Evolutionary conservation across 2,329 filamentous ascomycete genomes (phyloP), one percentile per base, ranked within the genome.

Genomic region (Akanthomyces muscarius): DNA sequence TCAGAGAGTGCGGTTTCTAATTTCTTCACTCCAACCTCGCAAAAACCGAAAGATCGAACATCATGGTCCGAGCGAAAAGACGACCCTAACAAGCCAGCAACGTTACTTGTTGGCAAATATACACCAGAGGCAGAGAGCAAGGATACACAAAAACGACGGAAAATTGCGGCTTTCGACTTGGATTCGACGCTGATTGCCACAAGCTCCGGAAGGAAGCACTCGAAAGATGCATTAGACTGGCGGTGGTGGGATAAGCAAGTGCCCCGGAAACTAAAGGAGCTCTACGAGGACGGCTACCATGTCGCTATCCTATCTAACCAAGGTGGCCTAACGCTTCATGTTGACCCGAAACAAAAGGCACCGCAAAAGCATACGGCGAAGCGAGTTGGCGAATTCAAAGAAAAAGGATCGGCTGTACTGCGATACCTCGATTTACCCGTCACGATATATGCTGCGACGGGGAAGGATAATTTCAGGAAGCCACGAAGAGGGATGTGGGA

Each of bases 401-500:
- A 86, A 61, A 96, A 96, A 71, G 86, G 89, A 65, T 80, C 80
- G 25, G 83, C 86, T 3, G 83, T 97, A 1, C 80, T 97, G 66
- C 81, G 77, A 54, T 82, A 87, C 58, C 83, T 96, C 36, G 86
- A 92, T 69, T 75, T 98, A 10, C 92, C 94, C 0, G 81, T 90
- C 14, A 88, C 84, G 3, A 73, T 98, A 25, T 97, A 97, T 75
- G 95, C 93, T 8, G 94, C 95, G 2, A 97, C 93, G 0, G 86
- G 79, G 47, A 88, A 88, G 63, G 93, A 98, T 69, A 81, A 85
- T 6, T 97, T 88, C 73, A 86, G 95, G 61, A 99, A 99, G 76
- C 95, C 95, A 5, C 83, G 93, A 45, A 82, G 80, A 1, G 94
- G 93, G 23, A 97, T 98, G 90, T 99, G 95, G 94, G 80, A 82